These are phyloP conservation scores for Venturia aucupariae DNA, from an alignment of 2,329 filamentous ascomycete species.

Conservation along the genomic window DNA sequence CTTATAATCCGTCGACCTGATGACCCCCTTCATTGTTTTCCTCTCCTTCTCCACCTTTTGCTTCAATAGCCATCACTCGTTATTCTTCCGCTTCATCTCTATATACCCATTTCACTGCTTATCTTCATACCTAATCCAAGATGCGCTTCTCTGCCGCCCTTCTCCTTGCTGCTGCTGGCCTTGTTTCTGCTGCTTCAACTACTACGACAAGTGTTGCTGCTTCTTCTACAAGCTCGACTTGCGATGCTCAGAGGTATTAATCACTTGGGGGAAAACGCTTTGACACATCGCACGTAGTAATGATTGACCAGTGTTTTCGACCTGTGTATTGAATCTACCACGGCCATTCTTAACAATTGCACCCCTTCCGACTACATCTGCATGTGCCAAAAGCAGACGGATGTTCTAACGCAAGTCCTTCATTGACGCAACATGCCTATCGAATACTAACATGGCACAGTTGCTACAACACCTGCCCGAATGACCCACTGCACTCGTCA, in stretches of 20 bases:
- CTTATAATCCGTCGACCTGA: background rate
- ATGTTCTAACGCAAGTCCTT: slow-evolving; percentile 37
- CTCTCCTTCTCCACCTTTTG: slow-evolving; percentile 12
- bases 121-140: slow-evolving; percentile 15
- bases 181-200: slow-evolving; percentile 33
- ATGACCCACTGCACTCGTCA: slow-evolving; percentile 30
- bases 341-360: slow-evolving; percentile 36
- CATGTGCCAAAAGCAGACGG: slow-evolving; percentile 46
- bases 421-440: background rate
- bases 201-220: slow-evolving; percentile 21
- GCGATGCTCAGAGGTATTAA: slow-evolving; percentile 30
- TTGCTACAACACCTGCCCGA: slow-evolving; percentile 58
- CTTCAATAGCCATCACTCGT: slow-evolving; percentile 20
- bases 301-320: slow-evolving; percentile 38
- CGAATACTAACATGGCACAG: slow-evolving; percentile 21
- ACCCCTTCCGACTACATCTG: slow-evolving; percentile 44
- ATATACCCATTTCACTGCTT: slow-evolving; percentile 2
- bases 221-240: slow-evolving; percentile 23
- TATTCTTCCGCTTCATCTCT: slow-evolving; percentile 15
- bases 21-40: slow-evolving; percentile 2
- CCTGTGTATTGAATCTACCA: slow-evolving; percentile 35
- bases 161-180: slow-evolving; percentile 27
- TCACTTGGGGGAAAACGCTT: slow-evolving; percentile 12
- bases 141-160: slow-evolving; percentile 27
- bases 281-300: background rate